Base-by-base conservation (phyloP, 441 rosid species). In the Brassica hybrid region DNA sequence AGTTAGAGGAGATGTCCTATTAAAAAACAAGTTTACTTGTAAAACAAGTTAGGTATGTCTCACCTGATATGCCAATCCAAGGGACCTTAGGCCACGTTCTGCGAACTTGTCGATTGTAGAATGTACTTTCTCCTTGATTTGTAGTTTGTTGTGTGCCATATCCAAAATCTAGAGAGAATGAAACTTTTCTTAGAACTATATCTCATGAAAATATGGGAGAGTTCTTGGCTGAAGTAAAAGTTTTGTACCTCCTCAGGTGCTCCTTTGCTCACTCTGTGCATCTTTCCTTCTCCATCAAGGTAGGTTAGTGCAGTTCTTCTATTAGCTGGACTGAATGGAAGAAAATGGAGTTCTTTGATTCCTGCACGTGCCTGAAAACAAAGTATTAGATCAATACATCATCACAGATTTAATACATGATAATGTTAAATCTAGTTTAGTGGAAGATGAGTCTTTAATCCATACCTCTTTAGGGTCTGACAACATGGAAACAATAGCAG, bases 81-180 rank as follows among this genome's bases (percentile, higher is more conserved):
- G 88, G 11, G 91, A 86, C 70, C 91, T 81, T 63, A 86, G 80
- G 7, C 89, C 87, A 21, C 87, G 81, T 56, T 85, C 83, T n/a
- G 88, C 88, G 21, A 85, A 88, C 50, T 86, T 84, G 7, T 75
- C 85, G 48, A 88, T 85, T 18, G 80, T 75, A 13, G 62, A 43
- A 72, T 85, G 88, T n/a, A 74, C 87, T 62, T 32, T 88, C 12
- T 56, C 73, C 72, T 80, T 75, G 62, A 84, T 81, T 45, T 88
- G 79, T 67, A 23, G 41, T 67, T 82, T 82, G 83, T 84, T 84
- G 14, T 78, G 79, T 7, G 85, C 87, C 76, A 85, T 79, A 75
- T 81, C 78, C 79, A 87, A 83, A 27, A 91, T 91, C 90, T 90
- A 48, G 27, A 69, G 0, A 8, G 41, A 34, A 34, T 34, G 41